A percentile compares a stretch with the other conserved stretches of the same genome.
These are phyloP conservation scores for Gossypium bickii DNA, from an alignment of 345 rosid genomes.

Conservation along the genomic window DNA sequence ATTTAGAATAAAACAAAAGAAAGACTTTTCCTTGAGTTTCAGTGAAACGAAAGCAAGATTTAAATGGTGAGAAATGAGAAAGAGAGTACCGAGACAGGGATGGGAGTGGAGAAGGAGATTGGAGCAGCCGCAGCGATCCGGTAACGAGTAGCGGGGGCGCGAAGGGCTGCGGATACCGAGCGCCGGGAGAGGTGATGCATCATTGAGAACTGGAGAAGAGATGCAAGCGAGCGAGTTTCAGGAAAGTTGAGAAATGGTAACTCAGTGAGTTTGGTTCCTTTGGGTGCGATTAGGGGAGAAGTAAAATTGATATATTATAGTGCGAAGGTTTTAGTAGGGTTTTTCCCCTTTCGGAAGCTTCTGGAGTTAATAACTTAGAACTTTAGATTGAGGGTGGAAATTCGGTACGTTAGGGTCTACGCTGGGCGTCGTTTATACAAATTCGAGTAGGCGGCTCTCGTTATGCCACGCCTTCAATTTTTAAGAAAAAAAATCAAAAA, in stretches of 20 bases:
- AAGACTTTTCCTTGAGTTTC: not conserved
- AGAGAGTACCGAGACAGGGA: constrained; percentile 34
- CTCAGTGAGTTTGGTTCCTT: not conserved
- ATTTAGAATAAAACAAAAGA: not conserved
- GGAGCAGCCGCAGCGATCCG: constrained; percentile 35
- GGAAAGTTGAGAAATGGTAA: not conserved
- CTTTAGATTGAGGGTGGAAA: not conserved
- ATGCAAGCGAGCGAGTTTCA: not conserved
- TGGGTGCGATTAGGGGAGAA: no score
- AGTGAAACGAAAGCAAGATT: not conserved
- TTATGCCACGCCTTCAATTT: no score
- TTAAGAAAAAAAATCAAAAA: no score
- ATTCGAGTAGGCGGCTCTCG: not conserved
- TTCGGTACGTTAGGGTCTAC: not conserved
- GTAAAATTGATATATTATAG: not conserved
- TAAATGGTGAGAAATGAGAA: not conserved
- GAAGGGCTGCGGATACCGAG: constrained; percentile 52
- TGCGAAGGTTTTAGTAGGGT: not conserved
- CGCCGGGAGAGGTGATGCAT: constrained; percentile 75
- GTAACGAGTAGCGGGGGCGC: constrained; percentile 36
- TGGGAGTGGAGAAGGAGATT: constrained; percentile 31
- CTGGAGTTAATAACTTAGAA: constrained; percentile 26
- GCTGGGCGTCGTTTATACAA: not conserved
- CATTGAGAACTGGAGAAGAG: constrained; percentile 9
- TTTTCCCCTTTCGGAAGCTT: constrained; percentile 44